Evolutionary conservation across 2,329 filamentous ascomycete genomes (phyloP), one percentile per base, ranked within the genome.

Genomic region (Beauveria bassiana): DNA sequence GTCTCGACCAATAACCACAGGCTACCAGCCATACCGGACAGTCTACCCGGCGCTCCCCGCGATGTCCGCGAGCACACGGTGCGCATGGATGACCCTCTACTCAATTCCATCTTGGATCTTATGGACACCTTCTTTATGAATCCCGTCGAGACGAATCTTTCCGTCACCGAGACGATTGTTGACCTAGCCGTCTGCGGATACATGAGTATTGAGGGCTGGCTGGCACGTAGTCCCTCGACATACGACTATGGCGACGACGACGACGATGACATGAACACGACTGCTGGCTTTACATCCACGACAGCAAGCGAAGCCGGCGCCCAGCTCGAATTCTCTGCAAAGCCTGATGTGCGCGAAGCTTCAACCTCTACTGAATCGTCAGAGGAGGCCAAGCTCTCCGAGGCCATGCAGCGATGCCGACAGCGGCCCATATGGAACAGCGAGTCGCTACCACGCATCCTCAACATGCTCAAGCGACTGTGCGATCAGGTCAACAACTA

Each of bases 161-260:
- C 89, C 0, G 79, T 97, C 1, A 98, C 93, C 0, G 90, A 96
- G 68, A 84, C 89, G 1, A 79, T 98, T 49, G 83, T 96, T 31
- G 89, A 91, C 66, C 79, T 99, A 46, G 90, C 90, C 12, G 86
- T 90, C 1, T 98, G 95, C 67, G 89, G 91, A 6, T 89, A 90
- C 65, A 88, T 96, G 70, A 86, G 87, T 22, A 81, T 97, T 14
- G 91, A 97, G 69, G 89, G 90, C n/a, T 99, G 95, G 93, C 78
- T 98, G 34, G 78, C 93, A 6, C 86, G 91, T 18, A 85, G 88
- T 59, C 89, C 90, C 4, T 79, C 77, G n/a, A 80, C 78, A 63
- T 89, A 86, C 68, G 75, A 77, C 6, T 89, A 84, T 62, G 77
- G 79, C 9, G 79, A 81, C 53, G 64, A 75, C 71, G 64, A 80